phyloP scores from a whole-genome alignment of 2,329 filamentous ascomycete genomes.

The Colletotrichum caudatum region DNA sequence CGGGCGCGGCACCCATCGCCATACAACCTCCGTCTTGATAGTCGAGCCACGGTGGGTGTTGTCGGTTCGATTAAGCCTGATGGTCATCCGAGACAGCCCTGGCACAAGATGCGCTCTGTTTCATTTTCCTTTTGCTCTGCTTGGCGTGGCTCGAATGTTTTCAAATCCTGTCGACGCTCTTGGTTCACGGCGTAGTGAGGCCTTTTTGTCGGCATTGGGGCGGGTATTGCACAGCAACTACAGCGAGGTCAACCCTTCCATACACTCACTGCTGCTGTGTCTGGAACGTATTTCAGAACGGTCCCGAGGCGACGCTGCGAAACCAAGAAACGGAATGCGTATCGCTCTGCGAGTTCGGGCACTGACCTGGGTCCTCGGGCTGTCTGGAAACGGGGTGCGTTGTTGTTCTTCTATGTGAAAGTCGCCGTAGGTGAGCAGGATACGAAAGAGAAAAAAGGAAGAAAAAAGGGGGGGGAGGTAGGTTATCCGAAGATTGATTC shows the following conservation, averaged over 20 bases:
- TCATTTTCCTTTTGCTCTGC: neutral
- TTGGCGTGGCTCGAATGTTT: neutral
- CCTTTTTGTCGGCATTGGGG: neutral
- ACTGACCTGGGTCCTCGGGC: neutral
- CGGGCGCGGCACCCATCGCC: neutral
- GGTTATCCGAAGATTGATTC: too few relatives aligned
- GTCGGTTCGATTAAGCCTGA: neutral
- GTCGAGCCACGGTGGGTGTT: neutral
- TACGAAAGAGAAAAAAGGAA: too few relatives aligned
- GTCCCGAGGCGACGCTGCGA: neutral
- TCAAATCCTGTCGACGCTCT: neutral
- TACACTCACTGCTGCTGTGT: neutral
- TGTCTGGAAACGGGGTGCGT: neutral
- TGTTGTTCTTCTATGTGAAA: neutral
- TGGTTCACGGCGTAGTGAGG: neutral
- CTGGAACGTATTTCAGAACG: neutral
- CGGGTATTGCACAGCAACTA: neutral
- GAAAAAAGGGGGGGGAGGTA: too few relatives aligned
- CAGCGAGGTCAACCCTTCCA: neutral
- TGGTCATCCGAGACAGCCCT: neutral
- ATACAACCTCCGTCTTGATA: neutral
- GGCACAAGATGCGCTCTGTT: neutral
- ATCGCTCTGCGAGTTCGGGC: neutral
- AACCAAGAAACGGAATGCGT: neutral
- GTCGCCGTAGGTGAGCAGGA: neutral